Evolutionary conservation across 2,329 filamentous ascomycete species (phyloP).

Genomic region (Bipolaris victoriae): DNA sequence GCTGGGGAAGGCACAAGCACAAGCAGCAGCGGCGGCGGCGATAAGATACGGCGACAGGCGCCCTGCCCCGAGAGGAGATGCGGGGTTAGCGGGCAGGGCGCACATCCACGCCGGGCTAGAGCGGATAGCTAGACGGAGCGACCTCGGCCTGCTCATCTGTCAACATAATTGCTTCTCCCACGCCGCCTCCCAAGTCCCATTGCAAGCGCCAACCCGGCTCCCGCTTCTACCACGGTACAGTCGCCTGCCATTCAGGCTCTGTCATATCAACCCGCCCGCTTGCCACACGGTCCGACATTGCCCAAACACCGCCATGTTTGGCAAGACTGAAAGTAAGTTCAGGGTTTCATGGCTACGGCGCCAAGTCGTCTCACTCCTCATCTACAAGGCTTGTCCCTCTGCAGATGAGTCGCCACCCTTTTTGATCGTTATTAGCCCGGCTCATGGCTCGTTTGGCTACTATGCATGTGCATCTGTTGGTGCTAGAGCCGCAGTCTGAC

Average conservation of each 20-base stretch:
- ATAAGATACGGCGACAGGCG: slow-evolving; percentile 6
- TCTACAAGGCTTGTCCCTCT: slow-evolving; percentile 8
- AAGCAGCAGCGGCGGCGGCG: slow-evolving; percentile 12
- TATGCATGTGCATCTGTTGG: neutral
- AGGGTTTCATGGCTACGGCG: slow-evolving; percentile 7
- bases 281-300: neutral
- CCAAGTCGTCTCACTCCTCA: slow-evolving; percentile 14
- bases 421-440: neutral
- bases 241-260: neutral
- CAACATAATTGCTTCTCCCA: neutral
- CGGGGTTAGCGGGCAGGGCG: slow-evolving; percentile 29
- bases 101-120: slow-evolving; percentile 13
- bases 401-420: slow-evolving; percentile 10
- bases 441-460: neutral
- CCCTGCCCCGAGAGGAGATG: slow-evolving; percentile 20
- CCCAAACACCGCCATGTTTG: slow-evolving; percentile 34
- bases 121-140: slow-evolving; percentile 16
- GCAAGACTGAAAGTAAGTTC: slow-evolving; percentile 42
- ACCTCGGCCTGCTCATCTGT: slow-evolving; percentile 22
- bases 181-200: neutral
- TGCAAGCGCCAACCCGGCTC: slow-evolving; percentile 4
- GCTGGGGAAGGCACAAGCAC: slow-evolving; percentile 15
- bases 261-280: slow-evolving; percentile 2
- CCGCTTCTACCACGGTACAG: slow-evolving; percentile 9
- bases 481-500: slow-evolving; percentile 15